Base-by-base conservation (phyloP, 305 asterid genomes). In the Fraxinus angustifolia region DNA sequence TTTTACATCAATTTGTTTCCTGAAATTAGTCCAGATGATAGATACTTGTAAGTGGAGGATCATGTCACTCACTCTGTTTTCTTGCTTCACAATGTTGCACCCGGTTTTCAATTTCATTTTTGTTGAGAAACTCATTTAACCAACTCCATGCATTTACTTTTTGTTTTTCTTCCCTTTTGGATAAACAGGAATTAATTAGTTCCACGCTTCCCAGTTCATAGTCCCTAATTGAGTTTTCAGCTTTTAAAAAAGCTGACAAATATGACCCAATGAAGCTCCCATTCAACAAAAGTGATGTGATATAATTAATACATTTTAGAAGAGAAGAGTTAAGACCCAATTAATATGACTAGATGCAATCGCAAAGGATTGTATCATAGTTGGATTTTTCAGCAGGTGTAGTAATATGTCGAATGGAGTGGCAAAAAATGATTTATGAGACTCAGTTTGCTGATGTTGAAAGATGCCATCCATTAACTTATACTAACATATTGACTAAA, bases 1-100 rank as follows among this genome's bases (percentile, higher is more conserved):
- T 95, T 95, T 80, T 92, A 88, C 85, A 81, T 94, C 87, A 94
- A 95, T 84, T 75, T 93, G 82, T 90, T 92, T 87, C 91, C 74
- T 60, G 99, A 93, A 81, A 88, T 95, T 76, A 83, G 87, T 82
- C 84, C 89, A 71, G 87, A 86, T 78, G 86, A 92, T 85, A 73
- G 92, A 78, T 86, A 83, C 89, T 82, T 86, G 93, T 94, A 90
- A 92, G 97, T 90, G 78, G 81, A 42, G 56, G 68, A 26, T 36
- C 23, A 70, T 38, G 81, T 45, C 33, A 65, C 68, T 48, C 16
- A 68, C 72, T 75, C 10, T 31, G 71, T 58, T 31, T 74, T 35
- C 80, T 79, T 75, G 34, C 79, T 73, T 42, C 78, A 42, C 75
- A 77, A 17, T 77, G 45, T 82, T 38, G 30, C 74, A 71, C 14